These are phyloP conservation scores for Brettanomyces sp. DNA, from an alignment of 805 yeast species.

Conservation along the genomic window DNA sequence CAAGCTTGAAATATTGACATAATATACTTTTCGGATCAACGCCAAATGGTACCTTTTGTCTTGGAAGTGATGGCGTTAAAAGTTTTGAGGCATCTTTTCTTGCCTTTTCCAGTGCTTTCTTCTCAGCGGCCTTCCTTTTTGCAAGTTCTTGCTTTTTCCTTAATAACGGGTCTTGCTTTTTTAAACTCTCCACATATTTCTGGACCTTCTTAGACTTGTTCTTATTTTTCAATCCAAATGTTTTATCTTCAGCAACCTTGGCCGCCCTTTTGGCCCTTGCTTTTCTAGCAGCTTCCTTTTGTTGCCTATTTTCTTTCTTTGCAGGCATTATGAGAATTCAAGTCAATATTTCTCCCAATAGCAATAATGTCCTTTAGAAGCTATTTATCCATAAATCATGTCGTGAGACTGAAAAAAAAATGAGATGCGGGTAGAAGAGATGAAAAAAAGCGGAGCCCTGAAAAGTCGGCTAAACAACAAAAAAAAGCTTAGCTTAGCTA, in stretches of 20 bases:
- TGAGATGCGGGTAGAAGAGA: no score
- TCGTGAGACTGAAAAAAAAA: neutral
- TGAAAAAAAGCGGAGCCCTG: no score
- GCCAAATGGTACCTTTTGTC: slow-evolving; percentile 89
- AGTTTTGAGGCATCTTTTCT: slow-evolving; percentile 78
- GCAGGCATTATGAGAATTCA: neutral
- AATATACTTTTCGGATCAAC: slow-evolving; percentile 93
- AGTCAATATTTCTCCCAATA: no score
- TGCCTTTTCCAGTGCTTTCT: slow-evolving; percentile 86
- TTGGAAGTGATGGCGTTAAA: slow-evolving; percentile 53
- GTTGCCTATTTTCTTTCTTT: slow-evolving; percentile 39
- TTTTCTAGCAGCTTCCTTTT: slow-evolving; percentile 52
- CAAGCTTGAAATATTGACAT: slow-evolving; percentile 80
- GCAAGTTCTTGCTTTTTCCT: slow-evolving; percentile 38
- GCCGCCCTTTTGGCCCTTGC: slow-evolving; percentile 50
- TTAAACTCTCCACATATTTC: slow-evolving; percentile 57
- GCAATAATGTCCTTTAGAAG: no score
- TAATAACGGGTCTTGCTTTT: slow-evolving; percentile 45
- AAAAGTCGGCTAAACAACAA: no score
- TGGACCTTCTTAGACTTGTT: slow-evolving; percentile 91
- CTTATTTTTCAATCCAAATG: slow-evolving; percentile 93
- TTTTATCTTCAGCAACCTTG: slow-evolving; percentile 69
- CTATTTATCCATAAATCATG: neutral
- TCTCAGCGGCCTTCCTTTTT: slow-evolving; percentile 73
- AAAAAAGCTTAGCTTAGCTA: no score